Percentiles rank a stretch among this genome's conserved stretches.
Conservation (phyloP, 495 filamentous ascomycete species). For the Aspergillus olivimuriae region DNA sequence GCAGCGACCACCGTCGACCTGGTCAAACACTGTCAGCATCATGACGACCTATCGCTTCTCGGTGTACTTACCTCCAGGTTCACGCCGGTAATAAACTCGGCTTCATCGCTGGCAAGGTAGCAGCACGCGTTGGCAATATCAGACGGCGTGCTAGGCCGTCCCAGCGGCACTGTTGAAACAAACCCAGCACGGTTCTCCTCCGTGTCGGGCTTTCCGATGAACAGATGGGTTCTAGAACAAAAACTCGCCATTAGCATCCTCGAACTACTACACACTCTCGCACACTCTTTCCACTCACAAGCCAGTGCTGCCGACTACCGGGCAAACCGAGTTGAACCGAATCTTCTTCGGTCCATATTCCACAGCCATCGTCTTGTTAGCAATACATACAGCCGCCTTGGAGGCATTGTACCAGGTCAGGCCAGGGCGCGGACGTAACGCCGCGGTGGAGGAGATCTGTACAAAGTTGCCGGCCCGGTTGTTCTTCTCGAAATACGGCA, state of each 20-base stretch:
- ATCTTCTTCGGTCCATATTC: constrained; percentile 56
- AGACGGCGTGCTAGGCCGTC: constrained; percentile 46
- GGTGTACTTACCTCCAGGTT: constrained; percentile 16
- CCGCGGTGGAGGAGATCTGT: constrained; percentile 53
- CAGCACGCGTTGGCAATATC: constrained; percentile 58
- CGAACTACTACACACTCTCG: no score
- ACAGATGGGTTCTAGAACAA: constrained; percentile 32
- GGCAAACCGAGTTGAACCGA: constrained; percentile 55
- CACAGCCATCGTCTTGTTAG: constrained; percentile 54
- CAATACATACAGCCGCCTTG: constrained; percentile 53
- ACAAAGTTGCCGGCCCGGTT: constrained; percentile 50
- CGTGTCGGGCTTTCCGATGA: constrained; percentile 53
- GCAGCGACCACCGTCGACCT: constrained; percentile 17
- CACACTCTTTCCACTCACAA: no score
- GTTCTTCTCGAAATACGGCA: constrained; percentile 49
- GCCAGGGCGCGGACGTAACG: constrained; percentile 51
- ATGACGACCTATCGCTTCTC: background rate
- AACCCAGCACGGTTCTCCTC: constrained; percentile 58
- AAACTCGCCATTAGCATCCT: background rate
- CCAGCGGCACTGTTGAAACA: constrained; percentile 57
- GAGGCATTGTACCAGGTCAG: constrained; percentile 61
- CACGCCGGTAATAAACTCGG: constrained; percentile 51
- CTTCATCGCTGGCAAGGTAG: constrained; percentile 58
- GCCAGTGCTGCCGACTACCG: constrained; percentile 51
- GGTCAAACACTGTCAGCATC: background rate